Evolutionary conservation across 2,329 filamentous ascomycete species (phyloP).

Genomic region (Lojkania enalia): DNA sequence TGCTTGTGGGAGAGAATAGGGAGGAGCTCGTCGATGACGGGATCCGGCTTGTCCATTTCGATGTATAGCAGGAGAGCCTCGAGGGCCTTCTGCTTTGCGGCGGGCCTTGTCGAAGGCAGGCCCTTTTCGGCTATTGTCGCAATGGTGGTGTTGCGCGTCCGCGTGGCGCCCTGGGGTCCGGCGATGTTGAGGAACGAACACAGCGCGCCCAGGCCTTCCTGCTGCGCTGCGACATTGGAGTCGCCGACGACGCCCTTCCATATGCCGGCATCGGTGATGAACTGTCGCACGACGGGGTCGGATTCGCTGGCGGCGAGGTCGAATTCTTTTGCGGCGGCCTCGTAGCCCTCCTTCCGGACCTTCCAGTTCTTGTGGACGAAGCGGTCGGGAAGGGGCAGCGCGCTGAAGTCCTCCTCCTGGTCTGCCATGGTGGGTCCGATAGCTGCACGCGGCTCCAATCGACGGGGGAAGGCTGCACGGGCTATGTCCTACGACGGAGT

Average conservation of each 20-base stretch:
- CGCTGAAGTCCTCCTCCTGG: constrained; percentile 76
- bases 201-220: constrained; percentile 84
- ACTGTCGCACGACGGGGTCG: constrained; percentile 83
- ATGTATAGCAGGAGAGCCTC: constrained; percentile 88
- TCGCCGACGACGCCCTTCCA: constrained; percentile 94
- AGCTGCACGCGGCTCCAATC: too few relatives aligned
- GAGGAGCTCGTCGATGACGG: constrained; percentile 87
- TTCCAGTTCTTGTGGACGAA: constrained; percentile 97
- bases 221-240: constrained; percentile 94
- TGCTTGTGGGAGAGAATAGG: constrained; percentile 84
- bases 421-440: constrained; percentile 68
- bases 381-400: constrained; percentile 75
- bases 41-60: constrained; percentile 82
- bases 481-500: too few relatives aligned
- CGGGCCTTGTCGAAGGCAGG: constrained; percentile 81
- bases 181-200: constrained; percentile 93
- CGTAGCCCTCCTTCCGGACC: constrained; percentile 91
- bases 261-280: constrained; percentile 78
- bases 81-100: constrained; percentile 82
- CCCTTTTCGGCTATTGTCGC: constrained; percentile 88
- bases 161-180: constrained; percentile 74
- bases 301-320: constrained; percentile 81
- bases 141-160: constrained; percentile 76
- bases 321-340: constrained; percentile 87
- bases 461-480: too few relatives aligned